Conservation (phyloP, 805 yeast species). For the Starmerella kuoi region DNA sequence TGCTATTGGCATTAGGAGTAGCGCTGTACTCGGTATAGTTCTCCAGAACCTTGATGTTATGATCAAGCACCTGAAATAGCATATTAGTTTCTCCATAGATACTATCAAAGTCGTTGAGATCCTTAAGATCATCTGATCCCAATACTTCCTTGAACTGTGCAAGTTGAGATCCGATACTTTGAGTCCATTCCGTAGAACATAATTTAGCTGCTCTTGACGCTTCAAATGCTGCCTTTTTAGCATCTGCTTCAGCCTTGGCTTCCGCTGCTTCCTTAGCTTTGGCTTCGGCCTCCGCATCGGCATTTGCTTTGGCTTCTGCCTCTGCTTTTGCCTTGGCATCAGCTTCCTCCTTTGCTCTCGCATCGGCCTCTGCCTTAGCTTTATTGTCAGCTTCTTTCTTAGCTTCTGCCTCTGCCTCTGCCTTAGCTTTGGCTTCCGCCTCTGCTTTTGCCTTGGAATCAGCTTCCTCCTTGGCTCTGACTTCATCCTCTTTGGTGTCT, state of each 20-base stretch:
- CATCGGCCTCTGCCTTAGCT: background rate
- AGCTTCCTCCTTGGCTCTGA: background rate
- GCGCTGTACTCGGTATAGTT: background rate
- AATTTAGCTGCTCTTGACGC: constrained; percentile 1
- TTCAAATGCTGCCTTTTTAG: background rate
- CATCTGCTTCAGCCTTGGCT: constrained; percentile 2
- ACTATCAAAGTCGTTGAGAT: constrained; percentile 12
- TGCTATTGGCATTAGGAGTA: background rate
- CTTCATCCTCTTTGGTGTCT: no score
- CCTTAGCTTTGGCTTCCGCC: no score
- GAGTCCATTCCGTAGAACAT: constrained; percentile 1
- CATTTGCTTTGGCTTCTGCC: constrained; percentile 1
- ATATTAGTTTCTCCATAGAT: constrained; percentile 17
- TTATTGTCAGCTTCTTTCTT: background rate
- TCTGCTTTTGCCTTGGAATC: no score
- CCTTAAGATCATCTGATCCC: background rate
- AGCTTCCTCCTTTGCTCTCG: background rate
- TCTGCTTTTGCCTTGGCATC: background rate
- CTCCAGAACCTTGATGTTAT: constrained; percentile 15
- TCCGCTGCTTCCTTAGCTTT: constrained; percentile 3
- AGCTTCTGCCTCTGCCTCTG: no score
- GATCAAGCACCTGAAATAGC: constrained; percentile 19
- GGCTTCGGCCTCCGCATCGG: constrained; percentile 4
- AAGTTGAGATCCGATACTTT: background rate
- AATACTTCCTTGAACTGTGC: background rate